These are phyloP conservation scores for Zanthoxylum bungeanum DNA, from an alignment of 345 rosid species.

Conservation along the genomic window DNA sequence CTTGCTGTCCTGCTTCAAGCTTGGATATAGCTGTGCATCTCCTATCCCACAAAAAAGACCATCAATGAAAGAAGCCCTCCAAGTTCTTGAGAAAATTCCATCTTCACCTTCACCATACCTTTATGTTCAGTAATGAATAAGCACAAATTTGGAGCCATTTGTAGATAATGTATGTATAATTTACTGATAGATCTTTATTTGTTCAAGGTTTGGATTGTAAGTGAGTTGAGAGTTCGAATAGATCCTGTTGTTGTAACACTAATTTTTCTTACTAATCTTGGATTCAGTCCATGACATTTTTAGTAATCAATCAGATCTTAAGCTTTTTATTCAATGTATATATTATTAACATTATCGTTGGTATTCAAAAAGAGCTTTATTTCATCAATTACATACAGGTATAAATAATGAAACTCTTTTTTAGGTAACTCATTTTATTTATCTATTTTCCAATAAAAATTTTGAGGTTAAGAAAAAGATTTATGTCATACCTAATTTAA, in stretches of 20 bases:
- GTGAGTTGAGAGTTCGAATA: neutral
- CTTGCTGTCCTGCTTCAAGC: constrained; percentile 74
- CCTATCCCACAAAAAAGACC: constrained; percentile 88
- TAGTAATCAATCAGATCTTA: too few species aligned
- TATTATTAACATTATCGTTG: too few species aligned
- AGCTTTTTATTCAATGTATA: too few species aligned
- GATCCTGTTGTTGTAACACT: constrained; percentile 4
- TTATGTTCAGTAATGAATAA: constrained; percentile 31
- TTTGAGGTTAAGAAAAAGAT: neutral
- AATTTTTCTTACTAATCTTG: constrained; percentile 13
- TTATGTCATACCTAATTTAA: neutral
- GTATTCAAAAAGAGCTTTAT: too few species aligned
- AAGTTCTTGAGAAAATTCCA: constrained; percentile 70
- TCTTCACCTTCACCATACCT: constrained; percentile 30
- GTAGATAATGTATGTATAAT: constrained; percentile 24
- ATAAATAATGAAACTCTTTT: too few species aligned
- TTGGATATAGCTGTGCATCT: constrained; percentile 80
- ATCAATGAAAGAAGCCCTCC: constrained; percentile 69
- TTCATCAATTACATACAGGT: too few species aligned
- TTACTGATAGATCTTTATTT: too few species aligned
- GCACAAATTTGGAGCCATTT: constrained; percentile 1
- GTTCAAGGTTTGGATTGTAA: constrained; percentile 10
- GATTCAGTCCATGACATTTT: neutral
- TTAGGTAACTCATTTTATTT: too few species aligned
- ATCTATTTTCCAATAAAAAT: neutral